phyloP scores from a whole-genome alignment of 176 grass and related monocot genomes.

The Urochloa ruziziensis region DNA sequence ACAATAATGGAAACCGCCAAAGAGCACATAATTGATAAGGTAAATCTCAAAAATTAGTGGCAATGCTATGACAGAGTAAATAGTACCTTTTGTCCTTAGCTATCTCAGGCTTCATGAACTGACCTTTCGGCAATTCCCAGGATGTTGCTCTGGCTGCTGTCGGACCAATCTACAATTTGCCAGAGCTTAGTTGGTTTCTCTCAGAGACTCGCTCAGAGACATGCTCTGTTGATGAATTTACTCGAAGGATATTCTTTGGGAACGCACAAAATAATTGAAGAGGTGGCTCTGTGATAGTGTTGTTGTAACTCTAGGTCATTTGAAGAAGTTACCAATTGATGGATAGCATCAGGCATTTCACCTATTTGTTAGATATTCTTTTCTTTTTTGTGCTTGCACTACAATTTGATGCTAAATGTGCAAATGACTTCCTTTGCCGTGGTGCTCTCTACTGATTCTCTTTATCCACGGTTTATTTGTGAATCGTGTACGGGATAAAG shows the following conservation, averaged over 20 bases:
- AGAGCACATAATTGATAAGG: constrained; percentile 83
- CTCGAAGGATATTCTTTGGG: neutral
- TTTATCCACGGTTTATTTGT: neutral
- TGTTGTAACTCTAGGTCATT: constrained; percentile 44
- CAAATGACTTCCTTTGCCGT: neutral
- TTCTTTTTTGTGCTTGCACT: neutral
- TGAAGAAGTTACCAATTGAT: neutral
- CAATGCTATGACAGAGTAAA: neutral
- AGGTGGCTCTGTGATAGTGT: neutral
- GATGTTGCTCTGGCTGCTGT: constrained; percentile 80
- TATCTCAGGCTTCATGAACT: neutral
- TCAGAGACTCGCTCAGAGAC: constrained; percentile 59
- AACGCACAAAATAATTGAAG: constrained; percentile 29
- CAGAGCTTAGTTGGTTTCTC: constrained; percentile 84
- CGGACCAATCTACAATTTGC: constrained; percentile 62
- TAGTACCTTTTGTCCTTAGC: neutral
- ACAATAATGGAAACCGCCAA: constrained; percentile 84
- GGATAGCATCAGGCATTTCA: neutral
- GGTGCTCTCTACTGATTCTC: neutral
- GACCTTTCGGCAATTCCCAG: constrained; percentile 43
- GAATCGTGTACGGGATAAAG: neutral
- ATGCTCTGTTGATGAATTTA: constrained; percentile 28
- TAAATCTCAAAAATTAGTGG: constrained; percentile 10
- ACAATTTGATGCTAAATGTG: constrained; percentile 12
- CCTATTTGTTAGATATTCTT: constrained; percentile 3